Base-by-base conservation (phyloP, 208 protist species). In the Spongospora subterranea region DNA sequence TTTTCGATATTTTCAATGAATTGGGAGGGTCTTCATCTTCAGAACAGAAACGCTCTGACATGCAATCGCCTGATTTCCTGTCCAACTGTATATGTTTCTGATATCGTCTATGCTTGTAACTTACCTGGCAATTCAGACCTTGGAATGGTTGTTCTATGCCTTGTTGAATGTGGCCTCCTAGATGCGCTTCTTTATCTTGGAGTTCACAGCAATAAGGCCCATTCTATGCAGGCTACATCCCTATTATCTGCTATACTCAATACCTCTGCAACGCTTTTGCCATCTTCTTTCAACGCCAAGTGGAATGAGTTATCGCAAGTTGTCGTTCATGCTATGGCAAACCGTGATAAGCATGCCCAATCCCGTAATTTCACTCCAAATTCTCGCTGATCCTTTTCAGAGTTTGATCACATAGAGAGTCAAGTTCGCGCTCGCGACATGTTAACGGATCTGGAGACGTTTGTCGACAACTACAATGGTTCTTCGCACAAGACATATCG, bases 361-460 rank as follows among this genome's bases (percentile, higher is more conserved):
- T 60, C 50, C 24, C 50, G 50, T 60, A 60, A 60, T 60, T 6
- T 6, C 6, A 29, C 24, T 60, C 6, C 50, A 60, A 60, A 29
- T 60, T 6, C 6, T 60, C 24, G 50, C 24, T 29, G 50, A 29
- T 6, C 50, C 13, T 60, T 60, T 60, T 60, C 6, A 6, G 6
- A 24, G 24, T 60, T 60, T 29, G 6, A 29, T 60, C 13, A 6
- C 24, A 24, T 24, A 60, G 50, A 60, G 6, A 20, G 17, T 45
- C 71, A 43, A 40, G 71, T 82, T 17, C 6, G 71, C 6, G 71
- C 71, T n/a, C 6, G n/a, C 17, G 71, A 82, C 71, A 82, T 82
- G 71, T n/a, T 82, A n/a, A 82, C 71, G 35, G 71, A 82, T 43
- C n/a, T 82, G n/a, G 17, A 82, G 13, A 82, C n/a, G 71, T 82